phyloP scores from a whole-genome alignment of 176 grass and related monocot species.

The Pharus latifolius region DNA sequence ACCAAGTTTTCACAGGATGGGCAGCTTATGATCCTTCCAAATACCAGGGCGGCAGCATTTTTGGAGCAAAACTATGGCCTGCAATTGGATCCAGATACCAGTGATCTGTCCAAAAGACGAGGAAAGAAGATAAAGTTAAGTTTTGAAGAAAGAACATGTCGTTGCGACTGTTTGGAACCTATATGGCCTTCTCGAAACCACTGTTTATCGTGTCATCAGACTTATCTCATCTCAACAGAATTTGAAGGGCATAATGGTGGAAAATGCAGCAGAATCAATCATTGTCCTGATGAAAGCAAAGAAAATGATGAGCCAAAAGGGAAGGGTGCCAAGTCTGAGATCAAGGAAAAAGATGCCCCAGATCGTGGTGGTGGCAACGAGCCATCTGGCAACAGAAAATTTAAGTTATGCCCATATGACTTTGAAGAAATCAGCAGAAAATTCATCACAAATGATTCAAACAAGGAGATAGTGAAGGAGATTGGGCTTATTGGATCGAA shows the following conservation, averaged over 20 bases:
- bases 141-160: slow-evolving; percentile 60
- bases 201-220: slow-evolving; percentile 75
- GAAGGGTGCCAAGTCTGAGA: slow-evolving; percentile 43
- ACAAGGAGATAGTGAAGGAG: slow-evolving; percentile 66
- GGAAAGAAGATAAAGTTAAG: slow-evolving; percentile 49
- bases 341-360: slow-evolving; percentile 35
- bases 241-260: slow-evolving; percentile 70
- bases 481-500: slow-evolving; percentile 76
- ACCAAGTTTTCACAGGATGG: slow-evolving; percentile 19
- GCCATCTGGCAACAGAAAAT: slow-evolving; percentile 22
- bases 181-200: slow-evolving; percentile 74
- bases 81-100: slow-evolving; percentile 41
- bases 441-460: slow-evolving; percentile 63
- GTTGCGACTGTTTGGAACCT: slow-evolving; percentile 82
- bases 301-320: slow-evolving; percentile 42
- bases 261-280: slow-evolving; percentile 39
- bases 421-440: slow-evolving; percentile 74
- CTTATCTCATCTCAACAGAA: slow-evolving; percentile 40
- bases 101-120: slow-evolving; percentile 50
- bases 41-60: slow-evolving; percentile 51
- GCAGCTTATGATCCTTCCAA: slow-evolving; percentile 30
- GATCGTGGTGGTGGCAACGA: slow-evolving; percentile 13
- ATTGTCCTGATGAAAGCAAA: slow-evolving; percentile 31
- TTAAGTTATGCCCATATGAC: slow-evolving; percentile 67
- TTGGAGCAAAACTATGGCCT: slow-evolving; percentile 72